A percentile compares a stretch with the other conserved stretches of the same genome.
Evolutionary conservation across 495 filamentous ascomycete genomes (phyloP).

Genomic region (Penicillium coprophilum): DNA sequence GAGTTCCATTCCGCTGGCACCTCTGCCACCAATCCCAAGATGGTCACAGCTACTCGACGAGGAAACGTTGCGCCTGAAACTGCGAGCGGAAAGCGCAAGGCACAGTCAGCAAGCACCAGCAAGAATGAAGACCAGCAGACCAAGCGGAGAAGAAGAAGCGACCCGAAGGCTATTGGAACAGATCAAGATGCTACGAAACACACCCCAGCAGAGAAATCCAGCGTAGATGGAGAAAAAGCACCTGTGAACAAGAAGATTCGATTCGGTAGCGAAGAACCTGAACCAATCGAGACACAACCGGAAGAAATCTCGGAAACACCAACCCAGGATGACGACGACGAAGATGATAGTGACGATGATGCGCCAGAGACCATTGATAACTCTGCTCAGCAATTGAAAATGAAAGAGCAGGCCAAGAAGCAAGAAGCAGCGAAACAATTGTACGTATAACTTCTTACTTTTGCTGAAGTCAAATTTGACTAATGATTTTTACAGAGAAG

Average conservation of each 20-base stretch:
- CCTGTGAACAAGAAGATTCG: constrained; percentile 35
- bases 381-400: constrained; percentile 41
- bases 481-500: constrained; percentile 37
- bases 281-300: constrained; percentile 21
- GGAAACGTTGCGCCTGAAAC: constrained; percentile 23
- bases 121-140: constrained; percentile 30
- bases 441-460: constrained; percentile 25
- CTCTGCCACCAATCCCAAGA: constrained; percentile 26
- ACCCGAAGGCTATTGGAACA: constrained; percentile 20
- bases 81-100: constrained; percentile 40
- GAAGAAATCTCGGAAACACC: constrained; percentile 26
- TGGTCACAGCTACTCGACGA: constrained; percentile 42
- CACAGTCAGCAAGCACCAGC: constrained; percentile 20
- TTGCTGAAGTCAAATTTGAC: constrained; percentile 2
- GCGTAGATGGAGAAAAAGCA: constrained; percentile 15
- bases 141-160: constrained; percentile 43
- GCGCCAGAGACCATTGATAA: constrained; percentile 54
- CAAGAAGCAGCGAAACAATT: constrained; percentile 37
- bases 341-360: constrained; percentile 44
- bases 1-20: constrained; percentile 20
- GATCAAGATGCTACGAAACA: constrained; percentile 16
- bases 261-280: constrained; percentile 49
- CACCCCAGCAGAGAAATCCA: constrained; percentile 13
- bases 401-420: constrained; percentile 45
- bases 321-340: constrained; percentile 29